phyloP scores from a whole-genome alignment of 768 basidiomycete species.

The Boletus tylopilopsis region DNA sequence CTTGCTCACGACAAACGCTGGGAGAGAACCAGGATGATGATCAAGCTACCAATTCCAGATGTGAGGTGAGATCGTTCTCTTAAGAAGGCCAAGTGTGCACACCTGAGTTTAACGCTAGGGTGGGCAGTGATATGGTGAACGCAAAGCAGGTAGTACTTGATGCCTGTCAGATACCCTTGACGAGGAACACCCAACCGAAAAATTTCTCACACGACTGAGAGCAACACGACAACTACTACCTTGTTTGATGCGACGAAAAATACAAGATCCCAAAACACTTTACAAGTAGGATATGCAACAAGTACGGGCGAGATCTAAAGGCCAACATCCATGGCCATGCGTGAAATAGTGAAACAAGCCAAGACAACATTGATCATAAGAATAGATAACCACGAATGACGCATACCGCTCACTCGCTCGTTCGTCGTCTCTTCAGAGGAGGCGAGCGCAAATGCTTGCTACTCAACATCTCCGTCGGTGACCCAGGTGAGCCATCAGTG shows the following conservation, averaged over 20 bases:
- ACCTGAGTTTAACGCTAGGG: slow-evolving; percentile 3
- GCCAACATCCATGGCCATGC: slow-evolving; percentile 7
- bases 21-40: slow-evolving; percentile 12
- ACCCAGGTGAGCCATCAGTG: slow-evolving; percentile 17
- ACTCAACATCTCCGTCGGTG: slow-evolving; percentile 21
- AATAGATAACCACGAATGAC: slow-evolving; percentile 29
- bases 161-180: slow-evolving; percentile 28
- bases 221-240: background rate
- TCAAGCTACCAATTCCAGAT: slow-evolving; percentile 12
- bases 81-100: background rate
- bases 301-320: slow-evolving; percentile 7
- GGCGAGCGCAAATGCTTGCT: slow-evolving; percentile 30
- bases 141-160: slow-evolving; percentile 23
- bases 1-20: slow-evolving; percentile 12
- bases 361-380: slow-evolving; percentile 14
- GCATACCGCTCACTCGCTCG: slow-evolving; percentile 26
- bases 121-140: slow-evolving; percentile 3
- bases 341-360: slow-evolving; percentile 12
- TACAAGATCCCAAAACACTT: slow-evolving; percentile 32
- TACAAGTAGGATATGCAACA: slow-evolving; percentile 30
- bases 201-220: slow-evolving; percentile 25
- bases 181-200: slow-evolving; percentile 17
- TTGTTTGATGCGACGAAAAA: slow-evolving; percentile 9
- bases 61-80: slow-evolving; percentile 12
- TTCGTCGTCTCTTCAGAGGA: slow-evolving; percentile 51